Conservation (phyloP, 495 filamentous ascomycete genomes). For the Lindgomyces ingoldianus region DNA sequence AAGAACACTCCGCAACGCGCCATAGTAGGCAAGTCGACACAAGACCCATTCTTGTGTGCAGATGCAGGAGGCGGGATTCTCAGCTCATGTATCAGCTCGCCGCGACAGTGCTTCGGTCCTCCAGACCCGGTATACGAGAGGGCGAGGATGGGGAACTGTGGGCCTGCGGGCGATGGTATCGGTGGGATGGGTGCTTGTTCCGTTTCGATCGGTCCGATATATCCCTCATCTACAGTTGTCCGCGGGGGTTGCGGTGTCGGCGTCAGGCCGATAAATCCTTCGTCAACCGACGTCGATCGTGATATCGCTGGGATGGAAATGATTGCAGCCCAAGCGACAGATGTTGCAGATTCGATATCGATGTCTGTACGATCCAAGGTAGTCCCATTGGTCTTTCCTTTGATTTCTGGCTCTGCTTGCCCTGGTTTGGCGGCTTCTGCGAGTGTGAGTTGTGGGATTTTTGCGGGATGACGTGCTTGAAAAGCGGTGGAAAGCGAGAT, state of each 20-base stretch:
- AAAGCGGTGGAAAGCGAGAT: conserved; percentile 1
- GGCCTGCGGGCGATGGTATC: neutral
- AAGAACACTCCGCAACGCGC: conserved; percentile 29
- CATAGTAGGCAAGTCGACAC: conserved; percentile 11
- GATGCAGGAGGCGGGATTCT: conserved; percentile 5
- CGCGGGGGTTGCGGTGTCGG: neutral
- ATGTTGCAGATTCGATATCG: neutral
- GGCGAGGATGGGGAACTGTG: conserved; percentile 23
- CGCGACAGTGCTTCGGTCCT: conserved; percentile 29
- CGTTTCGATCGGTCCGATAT: conserved; percentile 21
- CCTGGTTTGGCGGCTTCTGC: conserved; percentile 19
- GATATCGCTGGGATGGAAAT: neutral
- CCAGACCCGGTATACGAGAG: conserved; percentile 21
- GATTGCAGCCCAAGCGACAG: neutral
- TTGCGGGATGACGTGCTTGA: conserved; percentile 6
- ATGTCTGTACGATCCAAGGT: conserved; percentile 17
- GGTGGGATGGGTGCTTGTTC: neutral
- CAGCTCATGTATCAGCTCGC: conserved; percentile 14
- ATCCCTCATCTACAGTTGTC: conserved; percentile 15
- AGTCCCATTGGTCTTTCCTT: conserved; percentile 15
- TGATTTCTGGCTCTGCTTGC: conserved; percentile 2
- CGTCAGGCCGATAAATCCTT: conserved; percentile 27
- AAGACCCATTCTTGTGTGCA: conserved; percentile 18
- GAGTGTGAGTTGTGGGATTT: conserved; percentile 4
- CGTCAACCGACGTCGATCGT: neutral